Conservation (phyloP, 176 grass and related monocot genomes). For the Miscanthus lutarioriparius region DNA sequence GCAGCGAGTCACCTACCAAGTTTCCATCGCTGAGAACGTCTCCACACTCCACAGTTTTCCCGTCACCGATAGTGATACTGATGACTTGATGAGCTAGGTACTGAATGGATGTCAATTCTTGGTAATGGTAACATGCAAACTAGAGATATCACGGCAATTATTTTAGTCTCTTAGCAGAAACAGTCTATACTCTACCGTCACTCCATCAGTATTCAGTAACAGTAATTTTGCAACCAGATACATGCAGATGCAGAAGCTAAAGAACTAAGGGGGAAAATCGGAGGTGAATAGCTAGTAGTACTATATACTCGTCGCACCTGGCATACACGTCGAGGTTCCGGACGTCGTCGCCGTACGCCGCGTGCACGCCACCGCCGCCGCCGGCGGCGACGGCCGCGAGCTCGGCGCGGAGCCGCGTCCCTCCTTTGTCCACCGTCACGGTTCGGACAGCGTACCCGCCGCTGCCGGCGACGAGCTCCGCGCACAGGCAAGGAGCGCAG, state of each 20-base stretch:
- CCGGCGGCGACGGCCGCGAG: not conserved
- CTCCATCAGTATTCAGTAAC: too few species aligned
- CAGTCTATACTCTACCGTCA: not conserved
- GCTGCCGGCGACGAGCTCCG: not conserved
- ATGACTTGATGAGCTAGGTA: too few species aligned
- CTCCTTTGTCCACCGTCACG: conserved; percentile 6
- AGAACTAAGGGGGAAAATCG: too few species aligned
- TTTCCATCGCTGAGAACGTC: not conserved
- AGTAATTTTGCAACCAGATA: too few species aligned
- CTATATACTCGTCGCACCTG: not conserved
- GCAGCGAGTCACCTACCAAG: too few species aligned
- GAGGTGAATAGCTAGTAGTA: too few species aligned
- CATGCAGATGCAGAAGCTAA: too few species aligned
- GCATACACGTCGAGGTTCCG: conserved; percentile 39
- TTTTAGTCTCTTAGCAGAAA: not conserved
- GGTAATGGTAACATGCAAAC: too few species aligned
- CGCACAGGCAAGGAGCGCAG: not conserved
- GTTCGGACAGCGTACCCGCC: conserved; percentile 28
- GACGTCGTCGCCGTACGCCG: conserved; percentile 30
- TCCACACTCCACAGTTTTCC: not conserved
- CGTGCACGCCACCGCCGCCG: not conserved
- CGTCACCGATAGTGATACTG: too few species aligned
- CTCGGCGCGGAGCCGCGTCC: conserved; percentile 27
- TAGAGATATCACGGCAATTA: not conserved
- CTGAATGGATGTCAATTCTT: not conserved